These are phyloP conservation scores for Petunia axillaris DNA, from an alignment of 257 asterid genomes.

Conservation along the genomic window DNA sequence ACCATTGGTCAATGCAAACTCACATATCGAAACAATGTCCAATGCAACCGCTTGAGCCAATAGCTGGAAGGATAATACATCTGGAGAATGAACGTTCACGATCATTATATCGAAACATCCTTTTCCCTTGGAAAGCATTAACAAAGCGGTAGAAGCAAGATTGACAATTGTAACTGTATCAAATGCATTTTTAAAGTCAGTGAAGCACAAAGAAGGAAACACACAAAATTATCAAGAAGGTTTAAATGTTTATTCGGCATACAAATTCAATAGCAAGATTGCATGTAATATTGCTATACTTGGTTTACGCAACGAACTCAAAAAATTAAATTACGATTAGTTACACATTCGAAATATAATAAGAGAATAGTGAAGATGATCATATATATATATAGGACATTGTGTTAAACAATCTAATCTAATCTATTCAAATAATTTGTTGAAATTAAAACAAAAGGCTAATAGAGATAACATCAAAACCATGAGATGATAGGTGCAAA, in stretches of 20 bases:
- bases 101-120: neutral
- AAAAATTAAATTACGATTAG: no score
- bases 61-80: neutral
- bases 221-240: neutral
- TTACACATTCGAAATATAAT: no score
- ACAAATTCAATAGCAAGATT: no score
- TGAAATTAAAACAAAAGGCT: neutral
- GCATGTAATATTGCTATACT: no score
- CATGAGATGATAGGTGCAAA: neutral
- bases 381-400: no score
- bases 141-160: neutral
- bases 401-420: neutral
- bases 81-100: neutral
- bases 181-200: neutral
- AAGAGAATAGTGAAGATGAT: neutral
- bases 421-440: neutral
- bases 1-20: neutral
- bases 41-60: neutral
- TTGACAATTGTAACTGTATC: neutral
- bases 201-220: neutral
- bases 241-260: no score
- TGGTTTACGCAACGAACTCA: no score
- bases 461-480: no score
- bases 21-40: neutral
- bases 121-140: neutral